Evolutionary conservation across 805 yeast genomes (phyloP).

Genomic region (Blastobotrys muscicola): DNA sequence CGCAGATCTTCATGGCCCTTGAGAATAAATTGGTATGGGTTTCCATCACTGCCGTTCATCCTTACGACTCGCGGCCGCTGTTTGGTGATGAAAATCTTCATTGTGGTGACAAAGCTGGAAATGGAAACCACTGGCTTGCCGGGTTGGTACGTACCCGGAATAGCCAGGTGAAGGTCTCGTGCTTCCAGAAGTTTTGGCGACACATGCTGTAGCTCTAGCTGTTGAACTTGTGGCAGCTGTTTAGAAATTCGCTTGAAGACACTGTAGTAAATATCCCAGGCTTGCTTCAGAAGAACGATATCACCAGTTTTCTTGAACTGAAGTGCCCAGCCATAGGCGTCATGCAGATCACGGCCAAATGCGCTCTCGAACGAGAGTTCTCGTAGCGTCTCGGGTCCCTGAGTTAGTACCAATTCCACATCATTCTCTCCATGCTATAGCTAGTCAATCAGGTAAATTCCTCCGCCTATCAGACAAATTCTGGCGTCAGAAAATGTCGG

Average conservation of each 20-base stretch:
- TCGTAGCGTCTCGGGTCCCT: conserved; percentile 79
- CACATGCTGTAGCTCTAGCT: conserved; percentile 83
- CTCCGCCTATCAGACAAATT: too few relatives aligned
- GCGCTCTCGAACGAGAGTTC: conserved; percentile 90
- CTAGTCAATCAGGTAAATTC: background rate
- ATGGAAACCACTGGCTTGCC: conserved; percentile 72
- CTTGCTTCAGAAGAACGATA: conserved; percentile 82
- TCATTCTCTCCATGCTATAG: too few relatives aligned
- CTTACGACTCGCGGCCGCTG: conserved; percentile 87
- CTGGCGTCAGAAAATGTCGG: background rate
- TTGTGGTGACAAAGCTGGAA: conserved; percentile 65
- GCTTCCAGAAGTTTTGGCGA: conserved; percentile 83
- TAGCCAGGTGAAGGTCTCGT: conserved; percentile 72
- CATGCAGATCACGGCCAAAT: conserved; percentile 84
- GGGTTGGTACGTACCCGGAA: conserved; percentile 87
- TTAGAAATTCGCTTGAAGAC: conserved; percentile 87
- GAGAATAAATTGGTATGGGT: conserved; percentile 67
- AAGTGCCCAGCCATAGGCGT: conserved; percentile 89
- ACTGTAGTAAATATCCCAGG: conserved; percentile 94
- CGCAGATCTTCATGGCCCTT: conserved; percentile 98
- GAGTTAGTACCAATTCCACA: background rate
- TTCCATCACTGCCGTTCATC: conserved; percentile 84
- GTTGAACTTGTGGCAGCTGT: conserved; percentile 78
- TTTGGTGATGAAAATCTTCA: conserved; percentile 84
- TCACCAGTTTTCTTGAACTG: conserved; percentile 81